Percentiles rank a stretch among this genome's conserved stretches.
Evolutionary conservation across 345 rosid species (phyloP).

Genomic region (Brassica napus): Da-Ae NC_063440.1:13172501-13173000

Average conservation of each 20-base stretch:
- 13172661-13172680: slow-evolving; percentile 33
- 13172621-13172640: slow-evolving; percentile 67
- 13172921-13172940: neutral
- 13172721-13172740: slow-evolving; percentile 54
- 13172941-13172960: slow-evolving; percentile 52
- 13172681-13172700: slow-evolving; percentile 39
- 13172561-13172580: slow-evolving; percentile 18
- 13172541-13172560: too few species aligned
- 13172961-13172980: slow-evolving; percentile 66
- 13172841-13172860: slow-evolving; percentile 32
- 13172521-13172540: too few species aligned
- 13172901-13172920: too few species aligned
- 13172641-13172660: slow-evolving; percentile 34
- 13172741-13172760: neutral
- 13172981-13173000: slow-evolving; percentile 75
- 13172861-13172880: slow-evolving; percentile 6
- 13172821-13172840: slow-evolving; percentile 24
- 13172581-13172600: slow-evolving; percentile 47
- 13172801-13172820: slow-evolving; percentile 28
- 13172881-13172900: neutral
- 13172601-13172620: slow-evolving; percentile 57
- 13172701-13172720: slow-evolving; percentile 52
- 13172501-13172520: too few species aligned
- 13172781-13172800: slow-evolving; percentile 18
- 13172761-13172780: neutral